Conservation (phyloP, 305 asterid species). For the Stenogyne calaminthoides region DNA sequence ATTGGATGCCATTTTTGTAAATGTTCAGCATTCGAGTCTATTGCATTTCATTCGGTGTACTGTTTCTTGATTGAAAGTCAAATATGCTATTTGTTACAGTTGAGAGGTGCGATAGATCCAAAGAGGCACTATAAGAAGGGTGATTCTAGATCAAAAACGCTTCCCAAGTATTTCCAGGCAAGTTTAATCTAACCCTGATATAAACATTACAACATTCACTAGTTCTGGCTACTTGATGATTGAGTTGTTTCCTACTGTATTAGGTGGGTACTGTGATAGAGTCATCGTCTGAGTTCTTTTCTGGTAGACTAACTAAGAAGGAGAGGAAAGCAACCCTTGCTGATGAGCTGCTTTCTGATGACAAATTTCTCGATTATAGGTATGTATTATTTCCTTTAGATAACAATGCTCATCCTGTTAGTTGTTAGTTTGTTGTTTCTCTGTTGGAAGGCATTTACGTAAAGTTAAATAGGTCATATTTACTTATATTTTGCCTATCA, state of each 20-base stretch:
- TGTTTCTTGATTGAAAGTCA: constrained; percentile 15
- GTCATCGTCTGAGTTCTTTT: constrained; percentile 62
- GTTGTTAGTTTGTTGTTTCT: not conserved
- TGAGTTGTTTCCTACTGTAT: constrained; percentile 23
- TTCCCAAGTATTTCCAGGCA: constrained; percentile 88
- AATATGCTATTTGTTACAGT: constrained; percentile 41
- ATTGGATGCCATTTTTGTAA: not conserved
- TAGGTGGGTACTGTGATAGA: constrained; percentile 85
- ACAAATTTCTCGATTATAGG: constrained; percentile 54
- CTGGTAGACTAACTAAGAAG: constrained; percentile 78
- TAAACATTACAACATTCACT: not conserved
- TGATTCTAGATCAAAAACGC: constrained; percentile 59
- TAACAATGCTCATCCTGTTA: not conserved
- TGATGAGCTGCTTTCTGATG: constrained; percentile 74
- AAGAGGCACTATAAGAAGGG: constrained; percentile 86
- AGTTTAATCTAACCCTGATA: constrained; percentile 27
- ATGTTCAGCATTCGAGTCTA: not conserved
- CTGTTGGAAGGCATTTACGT: not conserved
- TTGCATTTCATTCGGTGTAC: not conserved
- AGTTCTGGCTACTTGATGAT: constrained; percentile 11
- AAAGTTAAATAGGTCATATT: not conserved
- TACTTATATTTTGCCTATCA: not conserved
- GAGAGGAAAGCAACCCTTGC: constrained; percentile 78
- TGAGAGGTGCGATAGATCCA: constrained; percentile 74
- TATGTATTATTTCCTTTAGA: constrained; percentile 23